These are phyloP conservation scores for Xylaria sp. DNA, from an alignment of 2,329 filamentous ascomycete species.

Conservation along the genomic window DNA sequence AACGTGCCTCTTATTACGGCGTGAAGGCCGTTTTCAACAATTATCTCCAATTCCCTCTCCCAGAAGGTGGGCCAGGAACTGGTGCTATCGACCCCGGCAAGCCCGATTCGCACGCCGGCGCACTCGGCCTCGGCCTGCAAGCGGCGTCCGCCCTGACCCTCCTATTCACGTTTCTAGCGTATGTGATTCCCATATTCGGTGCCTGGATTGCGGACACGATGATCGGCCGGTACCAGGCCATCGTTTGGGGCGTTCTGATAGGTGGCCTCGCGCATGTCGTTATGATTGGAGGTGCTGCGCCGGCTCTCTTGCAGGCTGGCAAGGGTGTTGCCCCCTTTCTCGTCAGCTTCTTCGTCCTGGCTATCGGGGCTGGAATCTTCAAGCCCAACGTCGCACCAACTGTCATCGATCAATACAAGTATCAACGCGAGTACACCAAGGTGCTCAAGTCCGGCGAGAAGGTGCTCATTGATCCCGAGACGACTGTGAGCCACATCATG, in stretches of 20 bases:
- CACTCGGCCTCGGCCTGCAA: constrained; percentile 53
- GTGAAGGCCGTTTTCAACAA: constrained; percentile 55
- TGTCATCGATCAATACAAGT: constrained; percentile 47
- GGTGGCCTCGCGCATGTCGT: constrained; percentile 67
- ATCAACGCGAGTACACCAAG: constrained; percentile 45
- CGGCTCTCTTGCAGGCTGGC: constrained; percentile 53
- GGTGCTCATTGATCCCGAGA: constrained; percentile 50
- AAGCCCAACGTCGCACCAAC: constrained; percentile 60
- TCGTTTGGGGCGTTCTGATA: constrained; percentile 56
- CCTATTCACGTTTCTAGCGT: constrained; percentile 52
- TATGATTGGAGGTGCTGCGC: constrained; percentile 64
- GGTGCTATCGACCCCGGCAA: constrained; percentile 40
- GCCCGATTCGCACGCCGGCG: constrained; percentile 49
- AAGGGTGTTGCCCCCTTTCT: constrained; percentile 59
- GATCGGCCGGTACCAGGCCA: constrained; percentile 68
- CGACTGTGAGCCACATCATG: constrained; percentile 49
- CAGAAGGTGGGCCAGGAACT: constrained; percentile 40
- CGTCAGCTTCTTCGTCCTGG: constrained; percentile 66
- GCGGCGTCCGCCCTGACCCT: constrained; percentile 49
- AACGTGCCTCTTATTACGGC: constrained; percentile 57
- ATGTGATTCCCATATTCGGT: constrained; percentile 52
- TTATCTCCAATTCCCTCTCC: constrained; percentile 57
- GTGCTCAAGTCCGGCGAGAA: constrained; percentile 47
- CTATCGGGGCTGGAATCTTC: constrained; percentile 70
- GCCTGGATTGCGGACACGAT: constrained; percentile 66